These are phyloP conservation scores for Ballota nigra DNA, from an alignment of 257 asterid genomes.

Conservation along the genomic window DNA sequence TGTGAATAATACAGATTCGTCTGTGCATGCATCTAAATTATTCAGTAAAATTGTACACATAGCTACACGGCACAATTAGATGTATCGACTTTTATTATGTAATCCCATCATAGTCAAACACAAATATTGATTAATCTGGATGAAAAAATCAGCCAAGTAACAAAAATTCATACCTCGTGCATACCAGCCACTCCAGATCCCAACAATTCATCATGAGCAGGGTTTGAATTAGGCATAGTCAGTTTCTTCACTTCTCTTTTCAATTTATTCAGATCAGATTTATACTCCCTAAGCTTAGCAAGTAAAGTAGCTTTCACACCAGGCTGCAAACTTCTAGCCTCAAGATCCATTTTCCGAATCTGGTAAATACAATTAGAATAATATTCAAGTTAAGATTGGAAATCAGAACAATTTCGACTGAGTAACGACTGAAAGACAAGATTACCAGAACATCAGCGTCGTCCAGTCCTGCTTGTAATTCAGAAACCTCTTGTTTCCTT, in stretches of 20 bases:
- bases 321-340: constrained; percentile 91
- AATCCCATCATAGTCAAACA: constrained; percentile 6
- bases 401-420: background rate
- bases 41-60: background rate
- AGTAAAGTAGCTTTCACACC: constrained; percentile 77
- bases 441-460: constrained; percentile 83
- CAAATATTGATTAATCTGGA: background rate
- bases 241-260: constrained; percentile 82
- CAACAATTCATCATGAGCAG: constrained; percentile 59
- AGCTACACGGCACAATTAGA: background rate
- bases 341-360: constrained; percentile 95
- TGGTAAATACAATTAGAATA: constrained; percentile 30
- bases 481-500: constrained; percentile 59
- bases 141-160: constrained; percentile 19
- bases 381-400: constrained; percentile 13
- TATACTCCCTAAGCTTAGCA: constrained; percentile 94
- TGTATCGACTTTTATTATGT: background rate
- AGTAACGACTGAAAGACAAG: background rate
- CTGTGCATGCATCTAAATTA: background rate
- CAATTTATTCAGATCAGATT: constrained; percentile 83
- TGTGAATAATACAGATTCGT: background rate
- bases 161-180: constrained; percentile 47
- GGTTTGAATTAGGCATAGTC: constrained; percentile 41
- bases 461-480: constrained; percentile 69
- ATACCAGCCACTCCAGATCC: constrained; percentile 70